Percentiles rank a stretch among this genome's conserved stretches.
Evolutionary conservation across 1,284 basidiomycete species (phyloP).

Genomic region (Malassezia globosa): DNA sequence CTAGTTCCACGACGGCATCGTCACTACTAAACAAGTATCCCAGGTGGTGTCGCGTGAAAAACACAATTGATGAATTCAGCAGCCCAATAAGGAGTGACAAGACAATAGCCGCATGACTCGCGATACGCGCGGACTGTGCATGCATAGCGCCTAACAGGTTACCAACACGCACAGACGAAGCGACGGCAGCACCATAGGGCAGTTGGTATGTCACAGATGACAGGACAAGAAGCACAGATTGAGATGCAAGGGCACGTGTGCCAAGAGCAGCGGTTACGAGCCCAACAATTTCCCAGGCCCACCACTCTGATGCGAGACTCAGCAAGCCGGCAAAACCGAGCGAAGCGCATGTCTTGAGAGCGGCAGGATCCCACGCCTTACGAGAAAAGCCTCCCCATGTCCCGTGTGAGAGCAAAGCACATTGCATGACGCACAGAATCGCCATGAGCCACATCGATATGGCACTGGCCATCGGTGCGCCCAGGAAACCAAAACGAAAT

Average conservation of each 20-base stretch:
- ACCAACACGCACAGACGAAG: slow-evolving; percentile 65
- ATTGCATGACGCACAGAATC: slow-evolving; percentile 44
- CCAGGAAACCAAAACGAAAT: slow-evolving; percentile 69
- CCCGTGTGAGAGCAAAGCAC: slow-evolving; percentile 54
- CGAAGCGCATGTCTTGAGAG: slow-evolving; percentile 23
- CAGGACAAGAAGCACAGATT: slow-evolving; percentile 63
- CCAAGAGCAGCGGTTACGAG: slow-evolving; percentile 36
- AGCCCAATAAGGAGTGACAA: slow-evolving; percentile 21
- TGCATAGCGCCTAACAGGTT: slow-evolving; percentile 50
- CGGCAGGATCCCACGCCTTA: slow-evolving; percentile 27
- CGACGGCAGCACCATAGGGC: slow-evolving; percentile 67
- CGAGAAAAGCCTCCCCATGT: slow-evolving; percentile 73
- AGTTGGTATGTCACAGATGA: slow-evolving; percentile 69
- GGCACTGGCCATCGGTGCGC: slow-evolving; percentile 79
- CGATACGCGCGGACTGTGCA: slow-evolving; percentile 41
- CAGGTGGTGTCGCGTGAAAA: slow-evolving; percentile 63
- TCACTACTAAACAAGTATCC: slow-evolving; percentile 76
- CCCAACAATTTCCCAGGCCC: slow-evolving; percentile 70
- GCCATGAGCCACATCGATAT: slow-evolving; percentile 75
- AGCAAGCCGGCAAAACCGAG: slow-evolving; percentile 49
- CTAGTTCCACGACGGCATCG: slow-evolving; percentile 58
- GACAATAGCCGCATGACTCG: slow-evolving; percentile 36
- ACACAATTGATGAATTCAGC: slow-evolving; percentile 56
- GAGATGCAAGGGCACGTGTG: slow-evolving; percentile 52
- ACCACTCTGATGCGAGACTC: slow-evolving; percentile 73